phyloP scores from a whole-genome alignment of 257 asterid genomes.

The Perilla frutescens region DNA sequence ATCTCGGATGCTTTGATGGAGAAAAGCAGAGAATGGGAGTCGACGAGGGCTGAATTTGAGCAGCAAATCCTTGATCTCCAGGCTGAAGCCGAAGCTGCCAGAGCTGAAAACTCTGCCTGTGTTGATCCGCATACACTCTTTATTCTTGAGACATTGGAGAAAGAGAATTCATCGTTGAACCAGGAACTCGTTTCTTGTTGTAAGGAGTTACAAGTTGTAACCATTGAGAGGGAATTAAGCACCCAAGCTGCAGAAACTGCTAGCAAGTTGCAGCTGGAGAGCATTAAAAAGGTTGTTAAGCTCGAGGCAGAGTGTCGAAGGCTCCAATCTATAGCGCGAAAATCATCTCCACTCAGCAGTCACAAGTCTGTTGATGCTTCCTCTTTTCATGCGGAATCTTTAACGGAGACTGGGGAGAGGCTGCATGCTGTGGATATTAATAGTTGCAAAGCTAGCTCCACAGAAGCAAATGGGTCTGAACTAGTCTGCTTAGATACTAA shows the following conservation, averaged over 20 bases:
- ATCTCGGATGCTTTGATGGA: conserved; percentile 45
- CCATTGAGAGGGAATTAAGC: conserved; percentile 68
- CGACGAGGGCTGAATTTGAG: conserved; percentile 51
- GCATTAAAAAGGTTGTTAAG: conserved; percentile 61
- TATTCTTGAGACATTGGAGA: conserved; percentile 57
- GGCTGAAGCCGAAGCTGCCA: conserved; percentile 43
- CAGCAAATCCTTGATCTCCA: conserved; percentile 53
- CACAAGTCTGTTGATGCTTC: conserved; percentile 49
- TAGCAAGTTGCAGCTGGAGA: conserved; percentile 66
- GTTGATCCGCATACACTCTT: conserved; percentile 37
- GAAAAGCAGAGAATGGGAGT: conserved; percentile 54
- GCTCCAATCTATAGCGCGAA: conserved; percentile 59
- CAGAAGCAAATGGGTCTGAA: conserved; percentile 36
- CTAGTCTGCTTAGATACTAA: conserved; percentile 45
- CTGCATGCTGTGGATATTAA: conserved; percentile 28
- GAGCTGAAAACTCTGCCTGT: conserved; percentile 38
- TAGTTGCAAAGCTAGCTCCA: conserved; percentile 26
- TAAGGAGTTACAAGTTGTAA: conserved; percentile 52
- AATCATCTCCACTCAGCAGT: conserved; percentile 43
- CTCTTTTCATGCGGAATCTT: conserved; percentile 44
- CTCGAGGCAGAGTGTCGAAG: conserved; percentile 73
- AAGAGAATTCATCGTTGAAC: conserved; percentile 56
- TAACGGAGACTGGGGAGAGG: conserved; percentile 38
- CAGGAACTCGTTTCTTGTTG: conserved; percentile 52
- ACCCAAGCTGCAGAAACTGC: conserved; percentile 70